phyloP scores from a whole-genome alignment of 306 rosid species.

The Dicorynia guianensis region DNA sequence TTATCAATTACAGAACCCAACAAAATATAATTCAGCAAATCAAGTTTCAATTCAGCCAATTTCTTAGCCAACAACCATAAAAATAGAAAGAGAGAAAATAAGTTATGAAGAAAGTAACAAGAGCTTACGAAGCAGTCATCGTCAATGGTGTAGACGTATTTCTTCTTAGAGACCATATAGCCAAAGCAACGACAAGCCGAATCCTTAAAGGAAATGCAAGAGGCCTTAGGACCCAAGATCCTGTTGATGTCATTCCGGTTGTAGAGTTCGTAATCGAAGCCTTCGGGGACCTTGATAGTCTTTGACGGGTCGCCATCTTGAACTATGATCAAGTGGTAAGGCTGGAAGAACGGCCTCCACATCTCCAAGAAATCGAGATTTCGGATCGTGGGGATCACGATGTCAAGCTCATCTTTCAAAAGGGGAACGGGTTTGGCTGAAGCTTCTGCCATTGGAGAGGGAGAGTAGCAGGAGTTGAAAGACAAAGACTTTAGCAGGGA shows the following conservation, averaged over 20 bases:
- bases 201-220: slow-evolving; percentile 90
- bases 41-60: not conserved
- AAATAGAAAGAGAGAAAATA: not conserved
- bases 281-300: slow-evolving; percentile 70
- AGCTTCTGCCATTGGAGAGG: slow-evolving; percentile 54
- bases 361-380: slow-evolving; percentile 89
- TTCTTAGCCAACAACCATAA: not conserved
- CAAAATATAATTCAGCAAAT: not conserved
- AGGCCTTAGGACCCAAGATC: slow-evolving; percentile 81
- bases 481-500: not conserved
- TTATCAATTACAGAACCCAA: not conserved
- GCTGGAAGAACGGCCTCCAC: slow-evolving; percentile 86
- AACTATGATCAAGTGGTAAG: slow-evolving; percentile 76
- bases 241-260: slow-evolving; percentile 79
- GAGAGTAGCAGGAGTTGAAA: not conserved
- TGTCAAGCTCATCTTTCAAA: slow-evolving; percentile 80
- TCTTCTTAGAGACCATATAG: slow-evolving; percentile 88
- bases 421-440: slow-evolving; percentile 51
- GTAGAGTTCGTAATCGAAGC: slow-evolving; percentile 77
- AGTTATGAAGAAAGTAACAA: not conserved
- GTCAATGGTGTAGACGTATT: slow-evolving; percentile 84
- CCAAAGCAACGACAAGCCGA: slow-evolving; percentile 90
- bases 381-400: slow-evolving; percentile 90
- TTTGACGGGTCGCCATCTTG: slow-evolving; percentile 86
- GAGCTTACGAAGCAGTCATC: slow-evolving; percentile 88